Conservation (phyloP, 106 monocot species). For the Amphibolis antarctica region DNA sequence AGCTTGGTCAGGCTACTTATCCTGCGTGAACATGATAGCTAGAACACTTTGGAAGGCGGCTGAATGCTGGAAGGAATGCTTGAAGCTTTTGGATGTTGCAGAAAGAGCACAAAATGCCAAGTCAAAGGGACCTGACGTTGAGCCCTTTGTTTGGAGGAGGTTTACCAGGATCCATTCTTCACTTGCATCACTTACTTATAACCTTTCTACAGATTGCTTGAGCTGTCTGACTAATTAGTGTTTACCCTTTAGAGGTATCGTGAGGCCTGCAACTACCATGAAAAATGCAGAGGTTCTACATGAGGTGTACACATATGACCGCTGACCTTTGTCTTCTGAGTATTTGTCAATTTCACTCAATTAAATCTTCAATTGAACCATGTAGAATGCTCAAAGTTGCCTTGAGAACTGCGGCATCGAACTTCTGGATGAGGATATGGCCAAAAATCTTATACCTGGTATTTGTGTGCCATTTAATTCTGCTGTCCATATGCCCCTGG, state of each 20-base stretch:
- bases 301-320: constrained; percentile 42
- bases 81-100: constrained; percentile 58
- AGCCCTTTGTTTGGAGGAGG: constrained; percentile 81
- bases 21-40: constrained; percentile 31
- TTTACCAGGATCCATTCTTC: not conserved
- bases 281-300: constrained; percentile 63
- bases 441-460: constrained; percentile 55
- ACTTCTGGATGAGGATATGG: constrained; percentile 44
- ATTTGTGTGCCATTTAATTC: constrained; percentile 41
- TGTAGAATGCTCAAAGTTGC: constrained; percentile 63
- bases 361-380: not conserved
- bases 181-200: not conserved
- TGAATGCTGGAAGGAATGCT: constrained; percentile 81
- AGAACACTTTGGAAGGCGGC: constrained; percentile 76
- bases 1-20: no score
- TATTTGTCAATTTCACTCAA: not conserved
- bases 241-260: constrained; percentile 48
- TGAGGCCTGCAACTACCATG: constrained; percentile 57
- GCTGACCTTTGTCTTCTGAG: not conserved
- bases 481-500: constrained; percentile 77
- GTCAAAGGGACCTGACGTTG: constrained; percentile 17
- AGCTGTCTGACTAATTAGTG: not conserved
- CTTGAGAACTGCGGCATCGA: constrained; percentile 44
- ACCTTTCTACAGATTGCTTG: not conserved
- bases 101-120: constrained; percentile 30